Conservation (phyloP, 73 alveolate genomes). For the Paramecium octaurelia region DNA sequence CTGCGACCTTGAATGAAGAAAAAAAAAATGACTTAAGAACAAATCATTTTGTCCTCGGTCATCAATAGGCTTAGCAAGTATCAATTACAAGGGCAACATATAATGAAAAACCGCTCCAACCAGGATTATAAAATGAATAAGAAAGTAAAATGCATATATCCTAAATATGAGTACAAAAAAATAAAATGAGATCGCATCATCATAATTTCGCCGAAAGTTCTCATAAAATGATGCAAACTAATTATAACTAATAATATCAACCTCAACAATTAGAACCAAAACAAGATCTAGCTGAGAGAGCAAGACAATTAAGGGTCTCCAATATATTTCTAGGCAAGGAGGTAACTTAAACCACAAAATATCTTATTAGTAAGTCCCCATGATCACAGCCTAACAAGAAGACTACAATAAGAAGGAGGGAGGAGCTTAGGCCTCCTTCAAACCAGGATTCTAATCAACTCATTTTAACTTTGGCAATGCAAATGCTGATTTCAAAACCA, state of each 20-base stretch:
- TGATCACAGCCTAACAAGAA: neutral
- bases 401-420: neutral
- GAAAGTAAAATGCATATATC: conserved; percentile 4
- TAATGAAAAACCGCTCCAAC: conserved; percentile 50
- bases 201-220: conserved; percentile 59
- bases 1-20: conserved; percentile 40
- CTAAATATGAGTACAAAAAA: conserved; percentile 31
- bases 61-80: conserved; percentile 36
- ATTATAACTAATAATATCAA: conserved; percentile 49
- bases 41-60: conserved; percentile 61
- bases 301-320: neutral
- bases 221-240: conserved; percentile 52
- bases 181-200: conserved; percentile 65
- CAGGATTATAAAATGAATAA: conserved; percentile 46
- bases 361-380: neutral
- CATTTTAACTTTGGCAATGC: conserved; percentile 45
- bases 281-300: neutral
- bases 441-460: neutral
- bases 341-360: neutral
- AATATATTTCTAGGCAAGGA: conserved; percentile 40
- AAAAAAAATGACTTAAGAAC: conserved; percentile 52
- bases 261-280: neutral
- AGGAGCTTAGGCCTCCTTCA: neutral
- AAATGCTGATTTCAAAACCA: neutral
- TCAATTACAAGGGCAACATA: conserved; percentile 40